Evolutionary conservation across 2,329 filamentous ascomycete genomes (phyloP), one percentile per base, ranked within the genome.

Genomic region (Neonectria coccinea): DNA sequence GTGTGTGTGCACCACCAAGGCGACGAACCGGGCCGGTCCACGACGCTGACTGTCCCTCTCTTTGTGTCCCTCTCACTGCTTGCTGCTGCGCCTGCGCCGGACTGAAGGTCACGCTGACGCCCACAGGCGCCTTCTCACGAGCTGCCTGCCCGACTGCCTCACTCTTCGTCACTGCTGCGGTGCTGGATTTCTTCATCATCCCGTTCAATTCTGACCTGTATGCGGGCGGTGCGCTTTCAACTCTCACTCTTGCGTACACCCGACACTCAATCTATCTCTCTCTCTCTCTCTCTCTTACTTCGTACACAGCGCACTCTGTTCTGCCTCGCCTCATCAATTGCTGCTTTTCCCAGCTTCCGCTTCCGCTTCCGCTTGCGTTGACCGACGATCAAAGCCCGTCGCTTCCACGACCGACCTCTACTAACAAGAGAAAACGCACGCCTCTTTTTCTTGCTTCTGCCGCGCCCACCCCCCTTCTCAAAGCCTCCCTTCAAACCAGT

Each of bases 71-170:
- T 18, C 16, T n/a, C 39, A 41, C 39, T 51, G 48, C 56, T 53
- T 22, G 25, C 20, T 45, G 51, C 55, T 63, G 60, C 55, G 48
- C 53, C 48, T 55, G 42, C 58, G 29, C 33, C 50, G 52, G 59
- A 45, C 59, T 50, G 42, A 63, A 59, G 54, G 55, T 64, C 61
- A 56, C 56, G 56, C 56, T 64, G 55, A 50, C 55, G 29, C 60
- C 58, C 50, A 61, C 44, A 33, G 16, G 25, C 36, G 39, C 39
- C 39, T 42, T 47, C 45, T 48, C 45, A 48, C 45, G 22, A 27
- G 20, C 44, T 47, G 44, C 44, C 45, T 31, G 47, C 48, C 48
- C 48, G 48, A 22, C 47, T 50, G 47, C 48, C 48, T 51, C 27
- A 31, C 18, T 18, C 29, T 10, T 10, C 4, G 29, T 29, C 27